Conservation (phyloP, 2,329 filamentous ascomycete genomes). For the Hypomyces rosellus region DNA sequence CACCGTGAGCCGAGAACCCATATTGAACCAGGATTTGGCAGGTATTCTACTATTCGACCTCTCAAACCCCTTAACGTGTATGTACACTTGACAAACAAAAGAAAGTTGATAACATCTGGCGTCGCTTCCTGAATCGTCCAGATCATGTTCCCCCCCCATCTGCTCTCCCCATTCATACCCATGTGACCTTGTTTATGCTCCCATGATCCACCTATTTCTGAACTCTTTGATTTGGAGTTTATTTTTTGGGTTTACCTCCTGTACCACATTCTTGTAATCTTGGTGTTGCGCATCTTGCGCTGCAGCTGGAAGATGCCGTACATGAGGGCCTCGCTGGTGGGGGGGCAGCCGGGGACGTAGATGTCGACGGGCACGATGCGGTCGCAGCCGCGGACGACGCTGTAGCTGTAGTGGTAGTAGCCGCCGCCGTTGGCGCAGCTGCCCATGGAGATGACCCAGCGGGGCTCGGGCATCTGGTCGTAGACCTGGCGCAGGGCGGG, state of each 20-base stretch:
- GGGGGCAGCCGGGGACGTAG: constrained; percentile 71
- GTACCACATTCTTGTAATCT: constrained; percentile 53
- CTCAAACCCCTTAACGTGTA: constrained; percentile 7
- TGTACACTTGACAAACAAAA: constrained; percentile 7
- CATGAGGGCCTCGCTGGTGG: constrained; percentile 56
- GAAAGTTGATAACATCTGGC: not conserved
- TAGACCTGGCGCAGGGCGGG: constrained; percentile 85
- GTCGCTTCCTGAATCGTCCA: not conserved
- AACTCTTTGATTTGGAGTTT: too few relatives aligned
- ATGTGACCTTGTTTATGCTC: too few relatives aligned
- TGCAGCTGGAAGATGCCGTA: constrained; percentile 70
- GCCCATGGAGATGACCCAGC: constrained; percentile 81
- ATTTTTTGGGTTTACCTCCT: constrained; percentile 37
- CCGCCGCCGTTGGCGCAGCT: constrained; percentile 79
- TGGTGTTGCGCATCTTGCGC: constrained; percentile 63
- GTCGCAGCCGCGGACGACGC: constrained; percentile 68
- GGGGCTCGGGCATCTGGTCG: constrained; percentile 90
- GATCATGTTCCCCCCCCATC: too few relatives aligned
- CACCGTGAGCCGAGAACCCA: not conserved
- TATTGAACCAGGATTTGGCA: constrained; percentile 10
- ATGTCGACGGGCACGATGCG: constrained; percentile 73
- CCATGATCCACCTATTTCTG: not conserved
- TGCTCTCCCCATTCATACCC: too few relatives aligned
- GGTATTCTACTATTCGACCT: constrained; percentile 7
- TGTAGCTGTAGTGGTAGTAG: constrained; percentile 84